These are phyloP conservation scores for Trichoderma sp. DNA, from an alignment of 2,329 filamentous ascomycete species.

Conservation along the genomic window DNA sequence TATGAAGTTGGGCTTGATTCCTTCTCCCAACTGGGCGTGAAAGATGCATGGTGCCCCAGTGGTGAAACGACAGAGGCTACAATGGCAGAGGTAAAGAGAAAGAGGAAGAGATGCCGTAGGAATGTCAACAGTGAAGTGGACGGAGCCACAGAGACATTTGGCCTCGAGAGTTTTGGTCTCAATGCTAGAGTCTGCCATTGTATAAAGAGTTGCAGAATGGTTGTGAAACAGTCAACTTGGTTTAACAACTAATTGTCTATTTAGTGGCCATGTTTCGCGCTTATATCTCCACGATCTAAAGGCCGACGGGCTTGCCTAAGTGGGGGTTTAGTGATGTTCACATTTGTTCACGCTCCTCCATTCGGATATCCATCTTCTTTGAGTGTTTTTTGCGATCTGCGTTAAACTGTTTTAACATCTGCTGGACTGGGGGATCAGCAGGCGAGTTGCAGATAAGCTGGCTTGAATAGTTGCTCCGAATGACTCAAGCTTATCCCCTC, in stretches of 20 bases:
- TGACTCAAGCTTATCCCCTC: background rate
- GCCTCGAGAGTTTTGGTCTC: conserved; percentile 42
- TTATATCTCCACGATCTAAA: background rate
- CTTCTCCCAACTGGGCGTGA: conserved; percentile 40
- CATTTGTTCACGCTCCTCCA: background rate
- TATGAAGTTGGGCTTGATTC: conserved; percentile 41
- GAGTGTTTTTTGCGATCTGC: background rate
- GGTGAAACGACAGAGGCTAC: conserved; percentile 46
- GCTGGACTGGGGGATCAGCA: background rate
- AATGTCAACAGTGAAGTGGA: conserved; percentile 46
- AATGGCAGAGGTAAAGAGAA: conserved; percentile 47
- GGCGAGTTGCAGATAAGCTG: background rate
- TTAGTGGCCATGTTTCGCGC: background rate
- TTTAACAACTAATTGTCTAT: background rate
- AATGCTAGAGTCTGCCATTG: background rate
- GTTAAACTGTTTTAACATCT: background rate
- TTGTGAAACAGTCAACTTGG: conserved; percentile 20
- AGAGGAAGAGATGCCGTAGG: conserved; percentile 43
- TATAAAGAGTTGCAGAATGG: background rate
- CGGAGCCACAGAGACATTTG: conserved; percentile 48
- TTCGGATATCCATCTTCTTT: background rate
- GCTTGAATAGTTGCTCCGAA: background rate
- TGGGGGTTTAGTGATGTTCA: background rate
- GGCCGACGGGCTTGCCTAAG: background rate
- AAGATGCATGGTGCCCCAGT: conserved; percentile 46